These are phyloP conservation scores for Coriaria nepalensis DNA, from an alignment of 306 rosid species.

Conservation along the genomic window DNA sequence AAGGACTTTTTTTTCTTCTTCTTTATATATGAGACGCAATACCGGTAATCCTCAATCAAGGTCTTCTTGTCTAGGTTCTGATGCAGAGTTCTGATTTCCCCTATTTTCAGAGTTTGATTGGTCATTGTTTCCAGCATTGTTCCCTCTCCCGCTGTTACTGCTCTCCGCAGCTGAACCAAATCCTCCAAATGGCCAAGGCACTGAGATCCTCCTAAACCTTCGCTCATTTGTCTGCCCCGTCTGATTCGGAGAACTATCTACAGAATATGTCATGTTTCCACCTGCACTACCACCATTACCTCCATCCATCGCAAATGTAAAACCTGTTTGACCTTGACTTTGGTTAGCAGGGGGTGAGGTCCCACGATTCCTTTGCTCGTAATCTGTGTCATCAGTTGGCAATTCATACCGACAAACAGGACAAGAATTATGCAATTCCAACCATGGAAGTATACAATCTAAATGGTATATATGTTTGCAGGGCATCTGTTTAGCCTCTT, in stretches of 20 bases:
- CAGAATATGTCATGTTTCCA: conserved; percentile 16
- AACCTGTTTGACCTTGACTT: conserved; percentile 21
- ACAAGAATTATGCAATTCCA: conserved; percentile 79
- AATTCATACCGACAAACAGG: conserved; percentile 89
- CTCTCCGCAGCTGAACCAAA: conserved; percentile 45
- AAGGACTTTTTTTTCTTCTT: not conserved
- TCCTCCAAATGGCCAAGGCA: conserved; percentile 49
- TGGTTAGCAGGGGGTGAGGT: conserved; percentile 18
- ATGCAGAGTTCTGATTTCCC: conserved; percentile 49
- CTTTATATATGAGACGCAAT: conserved; percentile 10
- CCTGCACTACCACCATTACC: conserved; percentile 13
- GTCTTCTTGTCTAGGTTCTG: conserved; percentile 89
- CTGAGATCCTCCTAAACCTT: conserved; percentile 53
- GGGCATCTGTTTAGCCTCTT: conserved; percentile 71
- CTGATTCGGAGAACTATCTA: conserved; percentile 16
- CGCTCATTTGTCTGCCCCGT: conserved; percentile 32
- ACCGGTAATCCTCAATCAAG: conserved; percentile 47
- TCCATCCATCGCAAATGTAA: conserved; percentile 19
- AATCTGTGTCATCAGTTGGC: conserved; percentile 76
- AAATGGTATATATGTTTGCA: conserved; percentile 79
- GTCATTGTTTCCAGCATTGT: conserved; percentile 25
- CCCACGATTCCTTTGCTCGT: conserved; percentile 48
- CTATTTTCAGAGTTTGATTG: conserved; percentile 47
- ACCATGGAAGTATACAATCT: conserved; percentile 79
- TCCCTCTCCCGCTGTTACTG: conserved; percentile 45